Conservation (phyloP, 352 stramenopile species). For the Globisporangium cystogenes region DNA sequence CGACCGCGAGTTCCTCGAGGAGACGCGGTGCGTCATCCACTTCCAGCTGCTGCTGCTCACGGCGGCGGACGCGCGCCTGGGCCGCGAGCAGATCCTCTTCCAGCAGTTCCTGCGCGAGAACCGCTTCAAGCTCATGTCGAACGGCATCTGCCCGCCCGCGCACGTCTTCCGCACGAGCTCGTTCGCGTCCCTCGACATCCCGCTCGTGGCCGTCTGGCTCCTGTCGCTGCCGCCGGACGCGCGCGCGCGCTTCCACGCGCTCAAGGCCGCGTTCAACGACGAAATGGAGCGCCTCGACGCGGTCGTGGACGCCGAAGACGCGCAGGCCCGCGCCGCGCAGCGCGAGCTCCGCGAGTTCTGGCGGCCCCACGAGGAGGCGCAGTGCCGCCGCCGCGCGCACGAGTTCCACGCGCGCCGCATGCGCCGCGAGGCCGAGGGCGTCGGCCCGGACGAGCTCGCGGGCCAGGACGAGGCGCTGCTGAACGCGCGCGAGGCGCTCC, state of each 20-base stretch:
- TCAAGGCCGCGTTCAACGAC: conserved; percentile 85
- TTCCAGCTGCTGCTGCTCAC: conserved; percentile 89
- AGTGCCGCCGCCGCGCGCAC: conserved; percentile 65
- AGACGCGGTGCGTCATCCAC: conserved; percentile 89
- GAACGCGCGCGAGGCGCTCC: conserved; percentile 75
- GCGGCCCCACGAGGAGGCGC: conserved; percentile 52
- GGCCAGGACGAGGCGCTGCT: conserved; percentile 67
- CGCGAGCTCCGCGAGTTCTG: conserved; percentile 47
- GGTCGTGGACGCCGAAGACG: conserved; percentile 74
- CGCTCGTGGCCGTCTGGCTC: conserved; percentile 88
- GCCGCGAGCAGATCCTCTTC: conserved; percentile 89
- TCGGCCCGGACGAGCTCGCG: conserved; percentile 29
- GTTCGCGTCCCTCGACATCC: conserved; percentile 88
- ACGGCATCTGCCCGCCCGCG: conserved; percentile 86
- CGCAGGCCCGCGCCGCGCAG: conserved; percentile 38
- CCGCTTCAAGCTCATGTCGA: conserved; percentile 92
- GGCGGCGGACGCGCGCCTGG: conserved; percentile 79
- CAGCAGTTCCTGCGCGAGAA: conserved; percentile 93
- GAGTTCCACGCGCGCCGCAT: conserved; percentile 72
- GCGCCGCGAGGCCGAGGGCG: conserved; percentile 61
- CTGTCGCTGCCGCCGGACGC: conserved; percentile 80
- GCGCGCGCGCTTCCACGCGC: conserved; percentile 79
- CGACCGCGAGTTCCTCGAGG: conserved; percentile 79
- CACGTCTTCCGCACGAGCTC: conserved; percentile 89
- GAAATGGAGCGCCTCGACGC: conserved; percentile 79